Evolutionary conservation across 495 filamentous ascomycete genomes (phyloP).

Genomic region (Annulohypoxylon bovei): DNA sequence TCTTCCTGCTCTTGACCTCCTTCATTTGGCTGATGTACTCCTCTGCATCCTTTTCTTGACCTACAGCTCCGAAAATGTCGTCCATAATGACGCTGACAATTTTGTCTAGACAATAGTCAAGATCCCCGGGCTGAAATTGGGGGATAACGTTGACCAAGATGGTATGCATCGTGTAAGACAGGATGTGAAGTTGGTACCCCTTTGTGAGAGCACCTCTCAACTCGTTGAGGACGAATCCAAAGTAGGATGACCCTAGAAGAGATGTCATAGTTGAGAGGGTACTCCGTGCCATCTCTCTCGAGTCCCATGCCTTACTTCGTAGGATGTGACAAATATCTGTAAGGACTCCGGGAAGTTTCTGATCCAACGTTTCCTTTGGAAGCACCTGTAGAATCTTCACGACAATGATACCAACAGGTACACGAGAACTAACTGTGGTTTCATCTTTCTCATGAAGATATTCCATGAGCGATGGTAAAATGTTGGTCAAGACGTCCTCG

Average conservation of each 20-base stretch:
- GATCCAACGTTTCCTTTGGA: slow-evolving; percentile 72
- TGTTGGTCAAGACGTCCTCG: slow-evolving; percentile 75
- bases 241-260: slow-evolving; percentile 80
- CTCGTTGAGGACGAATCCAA: slow-evolving; percentile 94
- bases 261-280: slow-evolving; percentile 84
- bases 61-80: slow-evolving; percentile 95
- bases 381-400: slow-evolving; percentile 87
- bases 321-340: slow-evolving; percentile 93
- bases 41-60: slow-evolving; percentile 96
- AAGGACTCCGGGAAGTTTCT: slow-evolving; percentile 80
- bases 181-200: slow-evolving; percentile 93
- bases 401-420: slow-evolving; percentile 85
- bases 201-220: slow-evolving; percentile 79
- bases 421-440: slow-evolving; percentile 86
- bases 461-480: slow-evolving; percentile 77
- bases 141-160: slow-evolving; percentile 81
- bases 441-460: slow-evolving; percentile 96
- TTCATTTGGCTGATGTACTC: slow-evolving; percentile 96
- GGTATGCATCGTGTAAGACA: slow-evolving; percentile 94
- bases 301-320: slow-evolving; percentile 86
- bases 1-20: slow-evolving; percentile 97
- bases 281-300: slow-evolving; percentile 87
- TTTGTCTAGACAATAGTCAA: slow-evolving; percentile 86
- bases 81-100: slow-evolving; percentile 92
- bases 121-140: slow-evolving; percentile 79